Conservation (phyloP, 2,329 filamentous ascomycete genomes). For the Cyphellophora europaea region DNA sequence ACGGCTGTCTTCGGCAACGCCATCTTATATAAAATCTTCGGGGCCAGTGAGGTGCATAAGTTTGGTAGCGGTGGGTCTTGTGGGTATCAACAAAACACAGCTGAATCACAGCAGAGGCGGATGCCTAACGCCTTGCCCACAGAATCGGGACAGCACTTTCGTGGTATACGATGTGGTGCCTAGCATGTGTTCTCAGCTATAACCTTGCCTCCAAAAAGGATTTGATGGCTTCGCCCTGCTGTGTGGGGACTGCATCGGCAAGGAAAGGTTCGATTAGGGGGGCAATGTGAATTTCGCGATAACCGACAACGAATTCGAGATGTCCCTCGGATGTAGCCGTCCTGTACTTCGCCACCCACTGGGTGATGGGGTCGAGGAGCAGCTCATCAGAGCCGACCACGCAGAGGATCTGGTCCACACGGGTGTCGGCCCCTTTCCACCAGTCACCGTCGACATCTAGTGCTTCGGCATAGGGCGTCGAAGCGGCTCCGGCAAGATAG, state of each 20-base stretch:
- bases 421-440: constrained; percentile 14
- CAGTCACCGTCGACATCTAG: constrained; percentile 10
- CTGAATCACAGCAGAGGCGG: too few species aligned
- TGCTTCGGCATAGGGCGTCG: constrained; percentile 11
- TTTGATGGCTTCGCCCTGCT: constrained; percentile 30
- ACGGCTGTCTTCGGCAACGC: too few species aligned
- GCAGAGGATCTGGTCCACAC: constrained; percentile 13
- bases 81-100: too few species aligned
- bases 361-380: constrained; percentile 12
- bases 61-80: too few species aligned
- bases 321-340: constrained; percentile 20
- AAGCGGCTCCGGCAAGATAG: constrained; percentile 11
- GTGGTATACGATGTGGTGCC: too few species aligned
- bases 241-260: constrained; percentile 25
- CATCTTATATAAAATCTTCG: too few species aligned
- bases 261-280: constrained; percentile 31
- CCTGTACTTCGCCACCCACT: constrained; percentile 17
- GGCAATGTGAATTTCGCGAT: constrained; percentile 31
- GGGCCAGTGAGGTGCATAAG: too few species aligned
- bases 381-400: constrained; percentile 13
- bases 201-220: constrained; percentile 25
- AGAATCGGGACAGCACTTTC: too few species aligned
- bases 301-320: constrained; percentile 26
- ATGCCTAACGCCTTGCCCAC: too few species aligned
- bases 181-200: too few species aligned